Evolutionary conservation across 2,329 filamentous ascomycete genomes (phyloP), one percentile per base, ranked within the genome.

Genomic region (Hirsutella thompsonii): DNA sequence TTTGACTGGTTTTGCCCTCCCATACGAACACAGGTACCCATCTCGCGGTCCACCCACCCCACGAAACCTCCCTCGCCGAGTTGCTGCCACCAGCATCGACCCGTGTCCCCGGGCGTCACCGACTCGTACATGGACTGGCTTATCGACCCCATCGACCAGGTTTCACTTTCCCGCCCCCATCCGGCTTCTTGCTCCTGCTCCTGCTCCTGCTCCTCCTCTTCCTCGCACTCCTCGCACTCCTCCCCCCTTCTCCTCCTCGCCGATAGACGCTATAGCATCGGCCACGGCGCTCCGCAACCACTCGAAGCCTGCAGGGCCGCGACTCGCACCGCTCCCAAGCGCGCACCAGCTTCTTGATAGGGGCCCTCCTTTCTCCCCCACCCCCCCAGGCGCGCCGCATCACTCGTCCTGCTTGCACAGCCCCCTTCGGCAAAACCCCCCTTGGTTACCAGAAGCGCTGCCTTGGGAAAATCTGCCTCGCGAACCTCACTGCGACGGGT

Each of bases 381-480:
- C 20, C 37, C 34, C 29, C 42, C 44, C 46, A 46, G 45, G 43
- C 38, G 43, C 42, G 42, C 48, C 45, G 47, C 46, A 50, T 50
- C 47, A 45, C 45, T 41, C 41, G 40, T 43, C 43, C 41, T 40
- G 36, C 42, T n/a, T 50, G 48, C 51, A 53, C 50, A 51, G 49
- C 51, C 50, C 37, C 45, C 46, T 36, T 42, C 38, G 42, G 26
- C 34, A 23, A 29, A 28, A 50, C 53, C 64, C 23, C 23, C 60
- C 60, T 62, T 61, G 52, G 57, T 57, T 54, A 57, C 58, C 55
- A 51, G 57, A 66, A 36, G 23, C 64, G 64, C 64, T 66, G 63
- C 67, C 60, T 66, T 51, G 53, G 50, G 46, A 45, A 44, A 62
- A 56, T 64, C 63, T 68, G 66, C 67, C 66, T 68, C 54, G 61